Conservation (phyloP, 2,329 filamentous ascomycete genomes). For the Calycina marina region DNA sequence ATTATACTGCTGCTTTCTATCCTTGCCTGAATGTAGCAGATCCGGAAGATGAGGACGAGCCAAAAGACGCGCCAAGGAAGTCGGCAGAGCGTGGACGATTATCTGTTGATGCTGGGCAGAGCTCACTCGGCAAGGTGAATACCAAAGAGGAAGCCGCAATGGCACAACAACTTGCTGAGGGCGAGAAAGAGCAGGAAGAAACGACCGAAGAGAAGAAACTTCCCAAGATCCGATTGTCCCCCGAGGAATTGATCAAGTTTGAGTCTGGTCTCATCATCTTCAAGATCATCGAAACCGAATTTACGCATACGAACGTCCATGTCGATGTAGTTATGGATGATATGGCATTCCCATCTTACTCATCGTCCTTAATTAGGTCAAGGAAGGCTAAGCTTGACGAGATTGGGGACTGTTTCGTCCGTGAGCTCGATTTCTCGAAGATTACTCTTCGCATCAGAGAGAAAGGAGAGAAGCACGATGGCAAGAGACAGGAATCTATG, state of each 20-base stretch:
- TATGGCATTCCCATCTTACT: slow-evolving; percentile 80
- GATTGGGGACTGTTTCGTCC: slow-evolving; percentile 88
- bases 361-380: slow-evolving; percentile 59
- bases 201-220: slow-evolving; percentile 32
- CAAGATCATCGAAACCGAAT: slow-evolving; percentile 78
- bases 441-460: slow-evolving; percentile 79
- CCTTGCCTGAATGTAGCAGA: slow-evolving; percentile 78
- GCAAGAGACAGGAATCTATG: slow-evolving; percentile 56
- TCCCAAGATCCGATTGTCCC: slow-evolving; percentile 64
- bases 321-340: slow-evolving; percentile 90
- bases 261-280: slow-evolving; percentile 91
- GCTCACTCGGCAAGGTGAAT: slow-evolving; percentile 24
- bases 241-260: slow-evolving; percentile 69
- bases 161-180: slow-evolving; percentile 17
- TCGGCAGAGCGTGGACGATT: slow-evolving; percentile 14
- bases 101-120: slow-evolving; percentile 13
- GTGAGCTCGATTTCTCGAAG: slow-evolving; percentile 91
- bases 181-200: slow-evolving; percentile 30
- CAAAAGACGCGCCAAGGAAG: slow-evolving; percentile 25
- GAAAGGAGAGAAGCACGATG: slow-evolving; percentile 59
- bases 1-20: slow-evolving; percentile 79
- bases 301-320: slow-evolving; percentile 60
- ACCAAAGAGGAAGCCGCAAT: slow-evolving; percentile 23
- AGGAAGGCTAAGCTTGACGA: slow-evolving; percentile 69
- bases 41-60: slow-evolving; percentile 67